A percentile compares a stretch with the other conserved stretches of the same genome.
These are phyloP conservation scores for Fibroporia radiculosa DNA, from an alignment of 768 basidiomycete genomes.

Conservation along the genomic window DNA sequence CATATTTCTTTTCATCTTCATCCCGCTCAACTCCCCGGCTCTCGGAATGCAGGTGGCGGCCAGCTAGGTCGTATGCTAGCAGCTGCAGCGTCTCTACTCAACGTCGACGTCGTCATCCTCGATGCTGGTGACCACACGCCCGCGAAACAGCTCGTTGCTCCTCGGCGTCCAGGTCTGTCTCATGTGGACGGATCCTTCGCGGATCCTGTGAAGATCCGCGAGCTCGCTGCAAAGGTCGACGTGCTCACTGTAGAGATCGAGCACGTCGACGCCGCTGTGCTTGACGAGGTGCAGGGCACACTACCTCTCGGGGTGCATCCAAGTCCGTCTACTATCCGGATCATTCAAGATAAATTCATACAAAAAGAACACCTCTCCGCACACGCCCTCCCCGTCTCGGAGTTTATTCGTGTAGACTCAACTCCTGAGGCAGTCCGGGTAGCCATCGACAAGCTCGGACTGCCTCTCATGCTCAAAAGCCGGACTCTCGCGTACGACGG, in stretches of 20 bases:
- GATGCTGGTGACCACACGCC: constrained; percentile 76
- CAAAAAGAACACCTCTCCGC: constrained; percentile 55
- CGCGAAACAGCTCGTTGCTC: constrained; percentile 80
- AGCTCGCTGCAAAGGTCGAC: constrained; percentile 75
- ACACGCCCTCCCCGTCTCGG: constrained; percentile 43
- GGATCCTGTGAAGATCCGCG: constrained; percentile 67
- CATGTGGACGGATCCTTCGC: constrained; percentile 91
- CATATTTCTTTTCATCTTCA: constrained; percentile 1
- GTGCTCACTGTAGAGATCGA: constrained; percentile 95
- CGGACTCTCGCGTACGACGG: constrained; percentile 96
- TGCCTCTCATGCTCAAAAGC: constrained; percentile 94
- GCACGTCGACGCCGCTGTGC: constrained; percentile 76
- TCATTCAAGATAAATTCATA: constrained; percentile 73
- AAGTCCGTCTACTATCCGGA: constrained; percentile 68
- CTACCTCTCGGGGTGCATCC: constrained; percentile 49
- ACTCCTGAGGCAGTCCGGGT: constrained; percentile 41
- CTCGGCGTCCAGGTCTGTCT: constrained; percentile 34
- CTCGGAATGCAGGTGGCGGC: constrained; percentile 66
- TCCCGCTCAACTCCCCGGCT: not conserved
- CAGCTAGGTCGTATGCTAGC: constrained; percentile 98
- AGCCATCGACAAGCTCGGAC: constrained; percentile 54
- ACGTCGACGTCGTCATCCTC: constrained; percentile 76
- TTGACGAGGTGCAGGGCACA: constrained; percentile 50
- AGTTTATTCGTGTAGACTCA: constrained; percentile 54
- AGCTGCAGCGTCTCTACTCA: constrained; percentile 80